phyloP scores from a whole-genome alignment of 306 rosid genomes.

The Begonia peltatifolia region DNA sequence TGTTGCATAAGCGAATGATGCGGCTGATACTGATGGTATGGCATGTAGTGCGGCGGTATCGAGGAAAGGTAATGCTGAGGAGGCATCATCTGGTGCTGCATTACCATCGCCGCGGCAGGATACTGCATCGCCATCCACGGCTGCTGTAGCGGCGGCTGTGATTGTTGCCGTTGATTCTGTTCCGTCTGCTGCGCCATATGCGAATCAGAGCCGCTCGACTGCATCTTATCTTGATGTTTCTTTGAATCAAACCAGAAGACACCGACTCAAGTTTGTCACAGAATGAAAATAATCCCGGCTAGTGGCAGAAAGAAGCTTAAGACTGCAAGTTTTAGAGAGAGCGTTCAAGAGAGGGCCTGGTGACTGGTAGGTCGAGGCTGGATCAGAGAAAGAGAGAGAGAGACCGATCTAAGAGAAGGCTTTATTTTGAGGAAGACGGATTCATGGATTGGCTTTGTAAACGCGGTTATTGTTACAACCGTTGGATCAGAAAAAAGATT shows the following conservation, averaged over 20 bases:
- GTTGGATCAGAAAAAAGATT: slow-evolving; percentile 23
- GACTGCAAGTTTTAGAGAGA: neutral
- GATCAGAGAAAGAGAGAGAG: slow-evolving; percentile 2
- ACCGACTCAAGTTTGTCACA: slow-evolving; percentile 11
- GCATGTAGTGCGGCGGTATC: slow-evolving; percentile 46
- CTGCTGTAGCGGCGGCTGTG: slow-evolving; percentile 23
- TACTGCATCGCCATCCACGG: slow-evolving; percentile 83
- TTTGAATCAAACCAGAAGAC: neutral
- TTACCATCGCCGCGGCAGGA: slow-evolving; percentile 81
- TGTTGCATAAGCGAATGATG: slow-evolving; percentile 36
- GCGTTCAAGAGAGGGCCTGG: too few species aligned
- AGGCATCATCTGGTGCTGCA: slow-evolving; percentile 89
- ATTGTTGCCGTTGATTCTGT: slow-evolving; percentile 14
- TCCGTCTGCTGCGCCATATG: slow-evolving; percentile 13
- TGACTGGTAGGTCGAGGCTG: too few species aligned
- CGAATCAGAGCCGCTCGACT: slow-evolving; percentile 64
- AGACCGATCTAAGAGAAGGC: slow-evolving; percentile 30
- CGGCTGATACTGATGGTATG: slow-evolving; percentile 62
- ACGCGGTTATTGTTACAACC: slow-evolving; percentile 35
- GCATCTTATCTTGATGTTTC: slow-evolving; percentile 38
- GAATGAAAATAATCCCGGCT: slow-evolving; percentile 5
- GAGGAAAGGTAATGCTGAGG: slow-evolving; percentile 63
- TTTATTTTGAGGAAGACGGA: slow-evolving; percentile 41
- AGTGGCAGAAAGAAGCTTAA: too few species aligned
- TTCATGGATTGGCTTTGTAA: slow-evolving; percentile 44